Evolutionary conservation across 2,329 filamentous ascomycete species (phyloP).

Genomic region (Madurella fahalii): DNA sequence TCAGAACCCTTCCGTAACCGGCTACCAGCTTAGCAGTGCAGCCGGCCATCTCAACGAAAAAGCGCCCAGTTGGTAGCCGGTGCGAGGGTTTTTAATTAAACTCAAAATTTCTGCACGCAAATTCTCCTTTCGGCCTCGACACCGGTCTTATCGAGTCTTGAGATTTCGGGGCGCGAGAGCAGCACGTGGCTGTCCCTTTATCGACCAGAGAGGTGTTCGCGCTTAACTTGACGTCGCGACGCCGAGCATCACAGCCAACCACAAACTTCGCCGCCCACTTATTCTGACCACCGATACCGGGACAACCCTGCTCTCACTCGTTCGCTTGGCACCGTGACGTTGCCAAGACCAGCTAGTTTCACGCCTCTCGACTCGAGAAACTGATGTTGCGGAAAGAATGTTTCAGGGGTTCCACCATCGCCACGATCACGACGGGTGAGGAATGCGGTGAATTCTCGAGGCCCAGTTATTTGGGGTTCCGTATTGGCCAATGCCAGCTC

Average conservation of each 20-base stretch:
- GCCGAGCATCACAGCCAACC: constrained; percentile 16
- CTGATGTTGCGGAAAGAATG: too few relatives aligned
- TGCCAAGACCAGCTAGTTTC: background rate
- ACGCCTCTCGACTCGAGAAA: constrained; percentile 6
- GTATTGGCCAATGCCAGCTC: constrained; percentile 11
- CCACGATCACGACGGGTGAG: constrained; percentile 9
- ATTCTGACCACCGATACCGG: constrained; percentile 1
- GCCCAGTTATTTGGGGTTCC: background rate
- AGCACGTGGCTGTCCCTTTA: constrained; percentile 1
- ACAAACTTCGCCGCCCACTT: constrained; percentile 2
- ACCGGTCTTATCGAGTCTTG: background rate
- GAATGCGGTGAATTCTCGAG: background rate
- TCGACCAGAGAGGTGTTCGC: constrained; percentile 7
- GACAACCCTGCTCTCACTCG: background rate
- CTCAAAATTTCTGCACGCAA: too few relatives aligned
- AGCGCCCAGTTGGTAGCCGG: too few relatives aligned
- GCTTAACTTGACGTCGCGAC: constrained; percentile 17
- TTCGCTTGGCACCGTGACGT: constrained; percentile 11
- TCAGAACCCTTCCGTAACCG: too few relatives aligned
- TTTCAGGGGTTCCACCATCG: constrained; percentile 16
- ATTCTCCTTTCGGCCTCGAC: too few relatives aligned
- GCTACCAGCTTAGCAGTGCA: too few relatives aligned
- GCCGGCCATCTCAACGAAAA: too few relatives aligned
- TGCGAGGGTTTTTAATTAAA: too few relatives aligned
- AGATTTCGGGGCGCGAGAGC: constrained; percentile 6